phyloP scores from a whole-genome alignment of 306 rosid genomes.

The Rosa lucieae region DNA sequence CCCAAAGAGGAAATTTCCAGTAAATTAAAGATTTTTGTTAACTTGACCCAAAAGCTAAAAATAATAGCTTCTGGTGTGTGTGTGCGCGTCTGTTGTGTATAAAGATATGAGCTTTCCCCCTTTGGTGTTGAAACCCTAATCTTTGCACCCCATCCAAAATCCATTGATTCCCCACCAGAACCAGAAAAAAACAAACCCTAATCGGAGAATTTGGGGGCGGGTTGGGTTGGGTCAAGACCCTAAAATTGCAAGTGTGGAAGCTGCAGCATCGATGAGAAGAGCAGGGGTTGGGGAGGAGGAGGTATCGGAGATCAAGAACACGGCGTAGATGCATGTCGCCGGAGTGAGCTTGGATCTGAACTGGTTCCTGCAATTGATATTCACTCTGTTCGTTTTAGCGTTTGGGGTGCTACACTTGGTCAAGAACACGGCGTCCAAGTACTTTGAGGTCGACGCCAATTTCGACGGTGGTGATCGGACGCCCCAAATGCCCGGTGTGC shows the following conservation, averaged over 20 bases:
- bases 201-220: neutral
- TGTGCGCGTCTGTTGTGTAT: neutral
- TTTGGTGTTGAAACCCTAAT: constrained; percentile 13
- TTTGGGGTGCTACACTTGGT: constrained; percentile 59
- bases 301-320: constrained; percentile 33
- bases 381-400: constrained; percentile 44
- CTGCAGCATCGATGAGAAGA: constrained; percentile 51
- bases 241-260: neutral
- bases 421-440: constrained; percentile 80
- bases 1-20: neutral
- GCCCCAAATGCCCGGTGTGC: constrained; percentile 56
- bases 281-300: constrained; percentile 20
- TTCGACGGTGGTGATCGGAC: constrained; percentile 53
- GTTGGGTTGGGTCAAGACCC: neutral
- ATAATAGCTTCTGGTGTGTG: no score
- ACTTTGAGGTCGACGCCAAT: constrained; percentile 84
- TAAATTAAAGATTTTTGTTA: neutral
- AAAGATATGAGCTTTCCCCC: neutral
- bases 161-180: neutral
- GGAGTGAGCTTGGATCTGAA: constrained; percentile 81
- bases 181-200: constrained; percentile 1
- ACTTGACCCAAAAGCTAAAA: constrained; percentile 15
- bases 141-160: neutral
- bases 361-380: constrained; percentile 69
- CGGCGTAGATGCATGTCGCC: constrained; percentile 80